phyloP scores from a whole-genome alignment of 768 basidiomycete species.

The Lactarius psammicola region DNA sequence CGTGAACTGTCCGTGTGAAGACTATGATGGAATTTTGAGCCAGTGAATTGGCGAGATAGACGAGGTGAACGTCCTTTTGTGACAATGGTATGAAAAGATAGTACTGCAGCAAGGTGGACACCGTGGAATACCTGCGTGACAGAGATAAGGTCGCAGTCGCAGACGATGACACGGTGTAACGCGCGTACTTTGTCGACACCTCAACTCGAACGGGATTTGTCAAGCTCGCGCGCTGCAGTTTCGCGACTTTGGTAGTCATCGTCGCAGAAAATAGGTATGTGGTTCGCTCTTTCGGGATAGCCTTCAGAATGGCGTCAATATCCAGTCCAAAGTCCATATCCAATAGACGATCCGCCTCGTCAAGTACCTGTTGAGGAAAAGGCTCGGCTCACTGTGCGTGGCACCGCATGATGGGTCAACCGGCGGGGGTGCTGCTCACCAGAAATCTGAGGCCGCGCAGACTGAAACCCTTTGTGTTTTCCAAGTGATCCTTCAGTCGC shows the following conservation, averaged over 20 bases:
- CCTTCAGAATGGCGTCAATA: slow-evolving; percentile 94
- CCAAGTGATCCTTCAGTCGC: slow-evolving; percentile 87
- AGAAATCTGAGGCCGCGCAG: slow-evolving; percentile 83
- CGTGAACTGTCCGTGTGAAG: slow-evolving; percentile 93
- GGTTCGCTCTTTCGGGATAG: slow-evolving; percentile 89
- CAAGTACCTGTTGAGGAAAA: slow-evolving; percentile 71
- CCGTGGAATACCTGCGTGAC: slow-evolving; percentile 83
- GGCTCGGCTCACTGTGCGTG: slow-evolving; percentile 5
- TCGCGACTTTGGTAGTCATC: slow-evolving; percentile 98
- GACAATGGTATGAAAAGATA: slow-evolving; percentile 91
- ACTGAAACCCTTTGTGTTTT: slow-evolving; percentile 96
- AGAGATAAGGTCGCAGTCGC: not conserved
- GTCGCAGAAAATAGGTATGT: slow-evolving; percentile 98
- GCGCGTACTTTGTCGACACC: slow-evolving; percentile 82
- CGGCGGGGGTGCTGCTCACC: slow-evolving; percentile 45
- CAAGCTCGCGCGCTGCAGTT: slow-evolving; percentile 91
- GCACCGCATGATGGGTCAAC: not conserved
- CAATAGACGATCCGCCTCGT: slow-evolving; percentile 92
- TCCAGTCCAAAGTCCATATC: slow-evolving; percentile 96
- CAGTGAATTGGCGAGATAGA: slow-evolving; percentile 85
- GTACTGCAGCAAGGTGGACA: slow-evolving; percentile 91
- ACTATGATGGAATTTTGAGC: slow-evolving; percentile 93
- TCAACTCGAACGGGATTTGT: slow-evolving; percentile 92
- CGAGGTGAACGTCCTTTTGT: slow-evolving; percentile 88
- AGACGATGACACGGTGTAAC: not conserved